Base-by-base conservation (phyloP, 148 eudicot genomes). In the Gaultheria prostrata region DNA sequence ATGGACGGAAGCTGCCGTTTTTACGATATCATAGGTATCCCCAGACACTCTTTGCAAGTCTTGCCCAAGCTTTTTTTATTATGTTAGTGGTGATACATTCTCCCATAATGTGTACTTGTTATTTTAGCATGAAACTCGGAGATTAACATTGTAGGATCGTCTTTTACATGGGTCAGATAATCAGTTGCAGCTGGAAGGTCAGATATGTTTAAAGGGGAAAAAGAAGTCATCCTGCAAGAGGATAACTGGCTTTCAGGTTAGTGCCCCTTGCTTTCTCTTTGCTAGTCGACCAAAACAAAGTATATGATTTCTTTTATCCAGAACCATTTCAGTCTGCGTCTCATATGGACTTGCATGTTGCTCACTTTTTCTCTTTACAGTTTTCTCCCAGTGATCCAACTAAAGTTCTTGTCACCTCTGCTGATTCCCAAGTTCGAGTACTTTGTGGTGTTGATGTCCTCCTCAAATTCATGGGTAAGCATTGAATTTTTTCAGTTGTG, bases 201-300 rank as follows among this genome's bases (percentile, higher is more conserved):
- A 88, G 61, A 82, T 93, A 71, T 85, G 67, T 71, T 77, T 90
- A 43, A 80, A 80, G 83, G 89, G 90, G 43, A 93, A 92, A 87
- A 89, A 86, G 87, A 92, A 88, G 80, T 71, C 83, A 70, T 78
- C 93, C 1, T 86, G 90, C 88, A 93, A 93, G 87, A 87, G 94
- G 85, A 91, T 93, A 84, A 93, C 92, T 80, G 91, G 97, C 50
- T 94, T 94, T 80, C 96, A 93, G 94, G 98, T 91, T 85, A 45
- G 39, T 80, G 50, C 4, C 18, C 24, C 69, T 72, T 28, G 30
- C 26, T n/a, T 2, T 53, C 30, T 81, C 61, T 51, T 21, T 33
- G 8, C 73, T 6, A 46, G 46, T 69, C 14, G 24, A 78, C 13
- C 28, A 7, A 48, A 17, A 48, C 63, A 69, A 81, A 59, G 21